Evolutionary conservation across 129 eudicot species (phyloP).

Genomic region (Ambrosia artemisiifolia): DNA sequence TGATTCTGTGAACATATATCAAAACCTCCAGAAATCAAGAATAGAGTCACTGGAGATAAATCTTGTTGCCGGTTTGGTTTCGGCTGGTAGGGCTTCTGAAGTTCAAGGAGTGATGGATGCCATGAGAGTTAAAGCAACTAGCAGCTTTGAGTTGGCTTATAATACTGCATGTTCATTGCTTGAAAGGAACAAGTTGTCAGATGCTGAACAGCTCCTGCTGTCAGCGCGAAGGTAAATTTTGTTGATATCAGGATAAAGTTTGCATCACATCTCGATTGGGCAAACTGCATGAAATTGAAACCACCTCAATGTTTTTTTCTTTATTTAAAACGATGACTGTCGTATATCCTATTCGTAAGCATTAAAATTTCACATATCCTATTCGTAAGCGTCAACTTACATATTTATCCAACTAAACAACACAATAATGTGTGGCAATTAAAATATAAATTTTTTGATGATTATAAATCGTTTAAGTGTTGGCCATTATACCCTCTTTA

Average conservation of each 20-base stretch:
- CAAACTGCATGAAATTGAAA: not conserved
- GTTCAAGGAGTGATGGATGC: conserved; percentile 76
- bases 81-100: conserved; percentile 82
- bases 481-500: not conserved
- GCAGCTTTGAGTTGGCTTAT: conserved; percentile 86
- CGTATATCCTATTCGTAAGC: no score
- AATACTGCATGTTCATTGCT: conserved; percentile 83
- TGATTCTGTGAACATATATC: conserved; percentile 71
- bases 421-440: no score
- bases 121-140: conserved; percentile 72
- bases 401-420: no score
- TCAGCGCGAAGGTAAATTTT: conserved; percentile 71
- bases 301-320: not conserved
- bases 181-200: conserved; percentile 58
- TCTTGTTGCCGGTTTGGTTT: conserved; percentile 83
- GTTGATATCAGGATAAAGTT: not conserved
- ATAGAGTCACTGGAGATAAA: conserved; percentile 72
- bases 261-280: conserved; percentile 14
- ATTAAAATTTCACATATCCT: no score
- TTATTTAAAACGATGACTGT: not conserved
- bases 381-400: no score
- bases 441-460: no score
- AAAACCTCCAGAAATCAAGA: conserved; percentile 71
- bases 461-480: no score
- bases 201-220: conserved; percentile 89